These are phyloP conservation scores for Citrus mangshanensis DNA, from an alignment of 345 rosid genomes.

Conservation along the genomic window DNA sequence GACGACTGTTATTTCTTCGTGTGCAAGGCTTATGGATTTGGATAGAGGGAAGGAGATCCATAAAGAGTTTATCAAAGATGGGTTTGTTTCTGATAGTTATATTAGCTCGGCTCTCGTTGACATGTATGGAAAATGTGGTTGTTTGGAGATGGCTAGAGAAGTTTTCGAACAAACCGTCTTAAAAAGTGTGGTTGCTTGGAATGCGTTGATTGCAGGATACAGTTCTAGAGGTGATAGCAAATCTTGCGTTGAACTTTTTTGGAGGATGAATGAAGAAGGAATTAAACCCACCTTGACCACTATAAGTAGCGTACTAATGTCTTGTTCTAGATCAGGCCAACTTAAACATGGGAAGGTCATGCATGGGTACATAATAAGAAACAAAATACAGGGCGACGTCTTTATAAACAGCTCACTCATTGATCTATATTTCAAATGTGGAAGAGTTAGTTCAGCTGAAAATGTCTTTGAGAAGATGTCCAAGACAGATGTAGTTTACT, in stretches of 20 bases:
- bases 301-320: conserved; percentile 49
- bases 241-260: conserved; percentile 48
- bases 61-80: conserved; percentile 27
- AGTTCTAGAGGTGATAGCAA: conserved; percentile 44
- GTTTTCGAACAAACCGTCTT: conserved; percentile 43
- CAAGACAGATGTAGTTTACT: conserved; percentile 27
- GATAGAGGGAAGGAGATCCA: conserved; percentile 66
- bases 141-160: conserved; percentile 51
- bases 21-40: conserved; percentile 61
- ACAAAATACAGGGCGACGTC: conserved; percentile 32
- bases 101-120: conserved; percentile 70
- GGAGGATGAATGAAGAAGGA: conserved; percentile 55
- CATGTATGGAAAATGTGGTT: conserved; percentile 66
- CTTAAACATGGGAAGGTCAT: conserved; percentile 51
- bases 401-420: conserved; percentile 41
- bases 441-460: conserved; percentile 48
- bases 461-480: conserved; percentile 35
- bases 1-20: conserved; percentile 45
- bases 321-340: conserved; percentile 57
- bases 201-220: conserved; percentile 54
- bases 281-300: conserved; percentile 50
- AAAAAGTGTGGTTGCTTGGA: conserved; percentile 62
- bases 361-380: conserved; percentile 53
- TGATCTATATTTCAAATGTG: conserved; percentile 67
- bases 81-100: conserved; percentile 44